Percentiles rank a stretch among this genome's conserved stretches.
phyloP scores from a whole-genome alignment of 2,329 filamentous ascomycete species.

The Exophiala bonariae region DNA sequence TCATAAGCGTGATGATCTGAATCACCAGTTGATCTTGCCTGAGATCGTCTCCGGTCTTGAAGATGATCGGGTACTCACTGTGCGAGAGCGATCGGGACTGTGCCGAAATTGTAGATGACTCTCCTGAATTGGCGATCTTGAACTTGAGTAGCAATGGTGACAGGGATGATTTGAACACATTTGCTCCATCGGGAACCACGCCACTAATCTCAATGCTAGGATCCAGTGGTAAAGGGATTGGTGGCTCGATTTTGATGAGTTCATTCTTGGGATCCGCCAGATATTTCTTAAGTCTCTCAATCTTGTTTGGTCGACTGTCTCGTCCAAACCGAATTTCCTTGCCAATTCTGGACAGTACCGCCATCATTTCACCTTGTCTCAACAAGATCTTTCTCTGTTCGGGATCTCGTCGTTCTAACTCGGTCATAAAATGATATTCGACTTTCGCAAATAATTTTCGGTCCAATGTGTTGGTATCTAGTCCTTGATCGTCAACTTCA shows the following conservation, averaged over 20 bases:
- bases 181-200: constrained; percentile 78
- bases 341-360: constrained; percentile 83
- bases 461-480: constrained; percentile 68
- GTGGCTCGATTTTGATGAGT: constrained; percentile 76
- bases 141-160: constrained; percentile 90
- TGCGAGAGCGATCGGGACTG: constrained; percentile 41
- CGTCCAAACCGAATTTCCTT: constrained; percentile 81
- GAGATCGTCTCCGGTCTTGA: constrained; percentile 95
- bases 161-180: constrained; percentile 93
- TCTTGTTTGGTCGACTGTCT: constrained; percentile 75
- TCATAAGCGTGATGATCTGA: constrained; percentile 97
- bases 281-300: constrained; percentile 80
- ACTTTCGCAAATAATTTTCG: constrained; percentile 88
- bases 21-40: constrained; percentile 97
- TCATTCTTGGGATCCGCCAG: constrained; percentile 90
- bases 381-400: constrained; percentile 75
- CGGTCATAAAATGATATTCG: constrained; percentile 93
- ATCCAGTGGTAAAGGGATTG: constrained; percentile 84
- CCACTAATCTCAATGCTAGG: constrained; percentile 78
- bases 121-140: constrained; percentile 62
- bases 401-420: constrained; percentile 72
- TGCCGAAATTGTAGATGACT: constrained; percentile 6
- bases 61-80: constrained; percentile 84
- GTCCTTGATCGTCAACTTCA: constrained; percentile 82
- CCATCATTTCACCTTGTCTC: constrained; percentile 85